Evolutionary conservation across 139 green algal genomes (phyloP).

Genomic region (Deuterostichococcus epilithicus): DNA sequence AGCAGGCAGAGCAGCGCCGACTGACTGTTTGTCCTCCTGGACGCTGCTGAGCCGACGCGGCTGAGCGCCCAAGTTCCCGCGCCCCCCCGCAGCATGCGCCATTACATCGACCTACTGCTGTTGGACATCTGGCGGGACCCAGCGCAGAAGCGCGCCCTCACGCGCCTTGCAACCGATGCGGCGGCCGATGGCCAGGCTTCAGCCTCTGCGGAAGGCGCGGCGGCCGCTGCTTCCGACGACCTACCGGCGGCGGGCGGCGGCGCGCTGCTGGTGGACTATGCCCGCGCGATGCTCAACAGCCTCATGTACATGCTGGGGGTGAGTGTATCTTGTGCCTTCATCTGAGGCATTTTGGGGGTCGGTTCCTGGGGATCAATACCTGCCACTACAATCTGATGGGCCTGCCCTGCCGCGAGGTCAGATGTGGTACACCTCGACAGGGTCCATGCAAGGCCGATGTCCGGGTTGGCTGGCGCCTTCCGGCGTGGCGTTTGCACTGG

Average conservation of each 20-base stretch:
- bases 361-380: no score
- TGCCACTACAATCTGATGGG: no score
- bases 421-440: no score
- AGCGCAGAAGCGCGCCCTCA: not conserved
- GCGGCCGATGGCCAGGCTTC: no score
- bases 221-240: not conserved
- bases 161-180: not conserved
- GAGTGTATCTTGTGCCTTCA: not conserved
- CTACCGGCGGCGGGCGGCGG: not conserved
- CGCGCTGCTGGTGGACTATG: slow-evolving; percentile 49
- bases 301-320: slow-evolving; percentile 84
- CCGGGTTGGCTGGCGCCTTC: no score
- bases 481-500: slow-evolving; percentile 3
- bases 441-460: no score
- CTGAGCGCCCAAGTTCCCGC: not conserved
- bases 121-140: slow-evolving; percentile 72
- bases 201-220: not conserved
- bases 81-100: slow-evolving; percentile 8
- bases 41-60: no score
- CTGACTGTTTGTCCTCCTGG: no score
- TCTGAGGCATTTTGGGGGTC: no score
- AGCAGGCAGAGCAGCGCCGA: no score
- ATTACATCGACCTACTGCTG: slow-evolving; percentile 55
- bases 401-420: no score
- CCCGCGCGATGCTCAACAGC: slow-evolving; percentile 62